phyloP scores from a whole-genome alignment of 2,329 filamentous ascomycete species.

The Pseudogymnoascus sp. region DNA sequence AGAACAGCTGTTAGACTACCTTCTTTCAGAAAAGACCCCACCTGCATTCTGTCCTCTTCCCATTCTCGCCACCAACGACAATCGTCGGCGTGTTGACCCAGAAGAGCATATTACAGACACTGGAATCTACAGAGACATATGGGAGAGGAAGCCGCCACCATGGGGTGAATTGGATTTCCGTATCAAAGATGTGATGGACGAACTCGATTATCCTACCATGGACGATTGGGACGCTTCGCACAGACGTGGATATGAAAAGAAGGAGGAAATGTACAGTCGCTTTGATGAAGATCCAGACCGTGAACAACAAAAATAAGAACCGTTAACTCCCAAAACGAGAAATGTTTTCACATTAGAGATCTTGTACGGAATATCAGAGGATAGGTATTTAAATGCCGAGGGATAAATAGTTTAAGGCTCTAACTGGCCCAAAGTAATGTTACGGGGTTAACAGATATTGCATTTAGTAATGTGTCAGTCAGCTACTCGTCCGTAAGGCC shows the following conservation, averaged over 20 bases:
- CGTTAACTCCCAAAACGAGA: too few species aligned
- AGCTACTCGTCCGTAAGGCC: too few species aligned
- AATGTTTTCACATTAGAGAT: too few species aligned
- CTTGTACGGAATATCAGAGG: too few species aligned
- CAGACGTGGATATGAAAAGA: background rate
- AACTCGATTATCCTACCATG: background rate
- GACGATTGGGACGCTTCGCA: background rate
- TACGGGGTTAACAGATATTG: too few species aligned
- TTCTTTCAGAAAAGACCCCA: background rate
- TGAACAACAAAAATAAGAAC: background rate
- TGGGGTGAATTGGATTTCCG: background rate
- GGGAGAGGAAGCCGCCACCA: constrained; percentile 21
- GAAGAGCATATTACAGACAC: constrained; percentile 21
- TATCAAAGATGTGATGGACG: background rate
- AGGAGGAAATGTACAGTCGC: background rate
- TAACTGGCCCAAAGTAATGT: too few species aligned
- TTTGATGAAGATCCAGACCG: background rate
- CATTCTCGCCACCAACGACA: constrained; percentile 16
- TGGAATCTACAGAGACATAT: constrained; percentile 25
- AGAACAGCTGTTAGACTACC: constrained; percentile 16
- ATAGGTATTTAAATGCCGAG: too few species aligned
- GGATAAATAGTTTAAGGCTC: too few species aligned
- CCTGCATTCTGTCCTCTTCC: constrained; percentile 16
- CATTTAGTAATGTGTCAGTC: too few species aligned
- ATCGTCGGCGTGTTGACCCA: constrained; percentile 22